Percentiles rank a stretch among this genome's conserved stretches.
phyloP scores from a whole-genome alignment of 75 land plant species.

The Selaginella moellendorffii region DNA sequence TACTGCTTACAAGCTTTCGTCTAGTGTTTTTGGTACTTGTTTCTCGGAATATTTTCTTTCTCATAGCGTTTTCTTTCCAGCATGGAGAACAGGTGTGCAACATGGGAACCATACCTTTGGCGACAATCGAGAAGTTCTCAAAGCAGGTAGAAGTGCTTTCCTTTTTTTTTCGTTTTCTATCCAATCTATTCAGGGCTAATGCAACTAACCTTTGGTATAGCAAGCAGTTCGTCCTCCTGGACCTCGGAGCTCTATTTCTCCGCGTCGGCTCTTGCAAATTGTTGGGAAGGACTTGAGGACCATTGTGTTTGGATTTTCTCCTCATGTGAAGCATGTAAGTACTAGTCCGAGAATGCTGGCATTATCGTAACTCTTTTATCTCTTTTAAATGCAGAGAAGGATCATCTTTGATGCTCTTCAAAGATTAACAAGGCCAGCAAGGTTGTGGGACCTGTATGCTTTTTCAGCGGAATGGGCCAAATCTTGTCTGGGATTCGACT shows the following conservation, averaged over 20 bases:
- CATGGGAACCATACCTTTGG: conserved; percentile 82
- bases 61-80: not conserved
- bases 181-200: not conserved
- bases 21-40: conserved; percentile 63
- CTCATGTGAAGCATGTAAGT: conserved; percentile 70
- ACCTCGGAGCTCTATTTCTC: not conserved
- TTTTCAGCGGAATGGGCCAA: conserved; percentile 42
- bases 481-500: conserved; percentile 17
- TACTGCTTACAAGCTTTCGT: conserved; percentile 76
- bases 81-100: conserved; percentile 22
- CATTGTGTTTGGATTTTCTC: conserved; percentile 71
- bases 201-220: not conserved
- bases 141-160: conserved; percentile 38
- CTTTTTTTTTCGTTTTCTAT: not conserved
- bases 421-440: conserved; percentile 45
- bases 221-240: not conserved
- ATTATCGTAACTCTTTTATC: not conserved
- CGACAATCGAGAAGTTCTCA: conserved; percentile 74
- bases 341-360: not conserved
- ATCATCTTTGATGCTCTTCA: conserved; percentile 46
- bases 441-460: conserved; percentile 72
- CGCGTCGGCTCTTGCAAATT: conserved; percentile 5
- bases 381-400: conserved; percentile 45
- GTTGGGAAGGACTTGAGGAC: conserved; percentile 89
- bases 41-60: not conserved